Conservation (phyloP, 257 asterid genomes). For the Echites panduratus region DNA sequence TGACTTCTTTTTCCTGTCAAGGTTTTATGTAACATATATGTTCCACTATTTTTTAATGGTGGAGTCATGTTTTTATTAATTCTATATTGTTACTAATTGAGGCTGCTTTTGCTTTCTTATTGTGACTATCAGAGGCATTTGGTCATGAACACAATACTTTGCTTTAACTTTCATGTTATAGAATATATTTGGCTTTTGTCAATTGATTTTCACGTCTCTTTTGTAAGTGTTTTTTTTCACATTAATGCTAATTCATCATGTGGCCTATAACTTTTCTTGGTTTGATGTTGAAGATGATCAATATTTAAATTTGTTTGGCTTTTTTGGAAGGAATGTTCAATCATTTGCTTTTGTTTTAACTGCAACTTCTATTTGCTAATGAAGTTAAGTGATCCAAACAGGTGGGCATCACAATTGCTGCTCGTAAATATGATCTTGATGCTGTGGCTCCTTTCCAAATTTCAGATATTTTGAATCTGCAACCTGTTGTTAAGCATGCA, state of each 20-base stretch:
- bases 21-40: neutral
- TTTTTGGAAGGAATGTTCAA: neutral
- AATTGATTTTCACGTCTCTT: neutral
- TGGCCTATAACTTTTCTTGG: neutral
- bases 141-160: neutral
- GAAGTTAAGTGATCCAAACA: slow-evolving; percentile 22
- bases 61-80: neutral
- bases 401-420: slow-evolving; percentile 84
- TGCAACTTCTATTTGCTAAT: neutral
- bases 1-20: neutral
- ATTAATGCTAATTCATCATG: neutral
- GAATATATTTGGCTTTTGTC: neutral
- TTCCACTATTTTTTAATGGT: neutral
- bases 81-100: neutral
- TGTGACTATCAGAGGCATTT: neutral
- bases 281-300: neutral
- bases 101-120: neutral
- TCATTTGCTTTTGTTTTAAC: neutral
- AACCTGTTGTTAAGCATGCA: slow-evolving; percentile 94
- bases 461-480: slow-evolving; percentile 72
- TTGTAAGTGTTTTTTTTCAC: neutral
- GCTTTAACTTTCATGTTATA: neutral
- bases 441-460: slow-evolving; percentile 68
- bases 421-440: slow-evolving; percentile 71
- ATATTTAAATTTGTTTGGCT: neutral